These are phyloP conservation scores for barley (Hordeum vulgare) DNA, from an alignment of 176 grass and related monocot species.

Conservation along the genomic window DNA sequence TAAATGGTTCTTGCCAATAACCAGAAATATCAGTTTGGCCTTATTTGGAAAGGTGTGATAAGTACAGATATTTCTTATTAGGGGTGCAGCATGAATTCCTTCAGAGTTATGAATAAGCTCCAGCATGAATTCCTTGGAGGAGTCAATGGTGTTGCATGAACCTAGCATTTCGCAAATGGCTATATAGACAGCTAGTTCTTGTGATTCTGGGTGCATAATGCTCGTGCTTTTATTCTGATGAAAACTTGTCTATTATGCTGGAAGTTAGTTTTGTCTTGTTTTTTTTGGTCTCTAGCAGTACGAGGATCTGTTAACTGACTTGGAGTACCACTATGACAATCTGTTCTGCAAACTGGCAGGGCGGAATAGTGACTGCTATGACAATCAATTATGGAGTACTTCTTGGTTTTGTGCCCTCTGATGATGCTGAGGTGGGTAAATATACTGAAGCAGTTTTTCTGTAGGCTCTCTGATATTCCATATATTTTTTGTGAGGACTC, in stretches of 20 bases:
- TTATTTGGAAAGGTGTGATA: background rate
- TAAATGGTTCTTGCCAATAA: background rate
- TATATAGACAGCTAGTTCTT: background rate
- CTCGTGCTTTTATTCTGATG: background rate
- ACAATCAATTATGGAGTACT: constrained; percentile 88
- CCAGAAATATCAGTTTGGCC: background rate
- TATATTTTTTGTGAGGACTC: background rate
- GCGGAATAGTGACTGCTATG: constrained; percentile 81
- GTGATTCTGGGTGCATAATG: background rate
- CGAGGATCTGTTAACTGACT: constrained; percentile 1
- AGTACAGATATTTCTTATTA: background rate
- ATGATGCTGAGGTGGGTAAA: constrained; percentile 59
- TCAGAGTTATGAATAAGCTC: background rate
- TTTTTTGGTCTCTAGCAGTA: background rate
- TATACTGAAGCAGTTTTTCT: background rate
- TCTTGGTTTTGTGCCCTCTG: constrained; percentile 76
- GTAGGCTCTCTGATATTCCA: constrained; percentile 4
- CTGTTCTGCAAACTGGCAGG: constrained; percentile 39
- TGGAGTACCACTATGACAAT: background rate
- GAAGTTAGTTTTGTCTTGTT: background rate
- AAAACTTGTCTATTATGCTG: background rate
- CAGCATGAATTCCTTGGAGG: background rate
- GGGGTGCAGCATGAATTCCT: background rate
- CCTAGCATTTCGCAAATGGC: background rate
- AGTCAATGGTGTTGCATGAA: background rate